Evolutionary conservation across 352 stramenopile species (phyloP).

Genomic region (Pythium phragmiticola): DNA sequence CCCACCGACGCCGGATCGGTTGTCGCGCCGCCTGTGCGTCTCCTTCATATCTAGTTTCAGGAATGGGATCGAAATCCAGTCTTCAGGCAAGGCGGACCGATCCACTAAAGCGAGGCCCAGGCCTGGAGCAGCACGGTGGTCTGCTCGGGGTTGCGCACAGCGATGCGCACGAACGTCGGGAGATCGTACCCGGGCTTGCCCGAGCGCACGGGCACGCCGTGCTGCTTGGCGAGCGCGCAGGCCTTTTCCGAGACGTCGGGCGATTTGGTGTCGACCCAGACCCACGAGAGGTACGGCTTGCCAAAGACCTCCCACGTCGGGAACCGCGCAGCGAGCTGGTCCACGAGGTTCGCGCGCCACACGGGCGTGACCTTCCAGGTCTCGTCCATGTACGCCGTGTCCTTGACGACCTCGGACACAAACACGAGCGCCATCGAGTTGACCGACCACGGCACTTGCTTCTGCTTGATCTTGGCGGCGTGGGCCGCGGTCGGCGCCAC

Average conservation of each 20-base stretch:
- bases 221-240: slow-evolving; percentile 73
- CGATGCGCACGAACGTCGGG: slow-evolving; percentile 81
- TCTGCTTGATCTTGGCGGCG: slow-evolving; percentile 83
- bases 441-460: slow-evolving; percentile 91
- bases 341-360: slow-evolving; percentile 69
- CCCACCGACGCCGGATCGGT: not conserved
- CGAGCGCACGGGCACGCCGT: slow-evolving; percentile 84
- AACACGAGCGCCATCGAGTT: slow-evolving; percentile 90
- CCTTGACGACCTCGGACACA: slow-evolving; percentile 79
- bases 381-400: slow-evolving; percentile 71
- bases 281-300: slow-evolving; percentile 81
- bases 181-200: slow-evolving; percentile 88
- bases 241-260: slow-evolving; percentile 47
- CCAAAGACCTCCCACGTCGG: slow-evolving; percentile 67
- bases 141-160: slow-evolving; percentile 71
- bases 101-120: slow-evolving; percentile 56
- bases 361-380: slow-evolving; percentile 84
- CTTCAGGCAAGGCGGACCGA: too few species aligned
- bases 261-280: slow-evolving; percentile 88
- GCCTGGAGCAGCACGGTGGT: slow-evolving; percentile 71
- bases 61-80: too few species aligned
- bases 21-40: slow-evolving; percentile 7
- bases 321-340: slow-evolving; percentile 56
- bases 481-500: slow-evolving; percentile 78
- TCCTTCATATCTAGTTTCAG: too few species aligned